These are phyloP conservation scores for Oryza punctata DNA, from an alignment of 176 grass and related monocot genomes.

Conservation along the genomic window DNA sequence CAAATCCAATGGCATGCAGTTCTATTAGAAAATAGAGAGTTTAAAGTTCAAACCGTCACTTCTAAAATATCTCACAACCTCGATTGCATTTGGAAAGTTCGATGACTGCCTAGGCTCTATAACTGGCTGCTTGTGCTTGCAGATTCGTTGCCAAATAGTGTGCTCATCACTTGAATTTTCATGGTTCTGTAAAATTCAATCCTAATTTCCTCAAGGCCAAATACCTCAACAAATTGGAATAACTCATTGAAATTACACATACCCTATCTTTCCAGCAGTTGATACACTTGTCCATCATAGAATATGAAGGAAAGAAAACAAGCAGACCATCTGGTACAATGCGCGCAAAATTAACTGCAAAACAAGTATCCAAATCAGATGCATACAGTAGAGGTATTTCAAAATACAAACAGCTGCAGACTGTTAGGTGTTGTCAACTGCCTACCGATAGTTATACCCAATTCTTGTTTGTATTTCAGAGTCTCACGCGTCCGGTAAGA, in stretches of 20 bases:
- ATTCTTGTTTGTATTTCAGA: constrained; percentile 94
- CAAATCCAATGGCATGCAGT: constrained; percentile 38
- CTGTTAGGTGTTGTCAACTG: constrained; percentile 13
- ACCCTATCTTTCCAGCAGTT: constrained; percentile 93
- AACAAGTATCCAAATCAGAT: constrained; percentile 26
- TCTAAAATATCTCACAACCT: constrained; percentile 59
- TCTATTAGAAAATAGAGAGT: constrained; percentile 38
- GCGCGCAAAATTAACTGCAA: constrained; percentile 91
- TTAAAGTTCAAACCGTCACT: constrained; percentile 18
- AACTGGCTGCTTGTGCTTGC: constrained; percentile 93
- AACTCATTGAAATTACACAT: constrained; percentile 25
- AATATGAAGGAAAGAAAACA: constrained; percentile 98
- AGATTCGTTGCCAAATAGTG: constrained; percentile 92
- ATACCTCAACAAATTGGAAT: constrained; percentile 34
- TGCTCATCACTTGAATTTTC: constrained; percentile 59
- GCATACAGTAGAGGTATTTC: constrained; percentile 19
- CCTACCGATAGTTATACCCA: constrained; percentile 85
- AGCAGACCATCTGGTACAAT: constrained; percentile 96
- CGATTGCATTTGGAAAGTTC: constrained; percentile 85
- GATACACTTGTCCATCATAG: constrained; percentile 96
- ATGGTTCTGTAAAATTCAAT: constrained; percentile 68
- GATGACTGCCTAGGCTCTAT: constrained; percentile 94
- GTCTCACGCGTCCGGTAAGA: constrained; percentile 78
- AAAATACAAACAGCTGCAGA: constrained; percentile 36
- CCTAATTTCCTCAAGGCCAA: constrained; percentile 4